Evolutionary conservation across 805 yeast species (phyloP), one percentile per base, ranked within the genome.

Genomic region (Kluyveromyces aestuarii): DNA sequence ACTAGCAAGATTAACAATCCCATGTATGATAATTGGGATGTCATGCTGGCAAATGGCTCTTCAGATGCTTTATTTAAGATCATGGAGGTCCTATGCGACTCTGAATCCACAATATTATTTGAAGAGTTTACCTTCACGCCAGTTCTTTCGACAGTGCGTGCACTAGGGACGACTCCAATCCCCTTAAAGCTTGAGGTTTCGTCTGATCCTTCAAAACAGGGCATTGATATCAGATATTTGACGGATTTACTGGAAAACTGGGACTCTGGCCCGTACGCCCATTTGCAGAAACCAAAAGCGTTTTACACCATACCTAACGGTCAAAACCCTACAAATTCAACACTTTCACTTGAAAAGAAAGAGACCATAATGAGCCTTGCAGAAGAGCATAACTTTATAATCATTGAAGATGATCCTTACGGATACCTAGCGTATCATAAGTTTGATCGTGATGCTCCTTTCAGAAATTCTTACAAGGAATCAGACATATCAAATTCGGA

Each of bases 371-470:
- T 84, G 60, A 70, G 72, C 37, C 59, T 87, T 44, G 81, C 86
- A 47, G 76, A 74, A 57, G 79, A 81, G 62, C 84, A 81, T 63
- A 84, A 86, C 64, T 62, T 87, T 48, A 60, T 87, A 33, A 80
- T 87, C 49, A 65, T 86, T 48, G 95, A 87, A 67, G 96, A 87
- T 63, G 95, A 87, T 68, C 95, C 95, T 7, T 87, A 87, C 72
- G 86, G 83, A 67, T 86, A 81, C 66, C 68, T 87, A 46, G 58
- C 52, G 13, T 37, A 53, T 27, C 53, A 54, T 16, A 50, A 53
- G 30, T 58, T 55, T 41, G 40, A 51, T 6, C 36, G 45, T 19
- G 35, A 45, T 10, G n/a, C 10, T 8, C 40, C 40, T 10, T 37
- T 19, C 13, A 37, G 17, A 8, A 48, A 52, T 21, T 52, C 52